Evolutionary conservation across 306 rosid genomes (phyloP).

Genomic region (Cajanus cajan): DNA sequence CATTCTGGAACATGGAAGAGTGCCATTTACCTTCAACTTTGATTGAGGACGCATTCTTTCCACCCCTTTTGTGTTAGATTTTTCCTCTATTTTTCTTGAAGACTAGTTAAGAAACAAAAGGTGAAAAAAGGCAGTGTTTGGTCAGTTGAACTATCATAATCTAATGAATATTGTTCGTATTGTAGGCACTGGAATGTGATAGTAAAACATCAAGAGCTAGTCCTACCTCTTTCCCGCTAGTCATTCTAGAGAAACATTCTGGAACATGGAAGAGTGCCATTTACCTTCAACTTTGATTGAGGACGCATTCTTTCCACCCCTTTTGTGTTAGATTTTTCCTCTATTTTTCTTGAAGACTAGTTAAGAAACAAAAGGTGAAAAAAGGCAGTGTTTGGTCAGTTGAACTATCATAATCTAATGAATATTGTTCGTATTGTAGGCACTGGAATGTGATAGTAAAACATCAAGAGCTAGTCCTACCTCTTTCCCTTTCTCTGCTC

Average conservation of each 20-base stretch:
- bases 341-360: constrained; percentile 49
- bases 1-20: too few species aligned
- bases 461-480: constrained; percentile 39
- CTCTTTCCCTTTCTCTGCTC: constrained; percentile 57
- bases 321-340: constrained; percentile 42
- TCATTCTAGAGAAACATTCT: constrained; percentile 10
- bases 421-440: background rate
- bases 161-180: background rate
- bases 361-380: background rate
- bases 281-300: constrained; percentile 77
- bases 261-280: constrained; percentile 42
- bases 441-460: background rate
- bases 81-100: constrained; percentile 48
- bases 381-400: constrained; percentile 7
- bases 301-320: constrained; percentile 44
- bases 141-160: constrained; percentile 15
- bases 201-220: constrained; percentile 3
- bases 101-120: constrained; percentile 25
- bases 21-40: constrained; percentile 82
- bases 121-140: constrained; percentile 9
- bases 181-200: background rate
- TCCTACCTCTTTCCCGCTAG: constrained; percentile 66
- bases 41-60: constrained; percentile 51
- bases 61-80: constrained; percentile 41
- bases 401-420: constrained; percentile 10